phyloP scores from a whole-genome alignment of 352 stramenopile genomes.

The Phytophthora crassamura region DNA sequence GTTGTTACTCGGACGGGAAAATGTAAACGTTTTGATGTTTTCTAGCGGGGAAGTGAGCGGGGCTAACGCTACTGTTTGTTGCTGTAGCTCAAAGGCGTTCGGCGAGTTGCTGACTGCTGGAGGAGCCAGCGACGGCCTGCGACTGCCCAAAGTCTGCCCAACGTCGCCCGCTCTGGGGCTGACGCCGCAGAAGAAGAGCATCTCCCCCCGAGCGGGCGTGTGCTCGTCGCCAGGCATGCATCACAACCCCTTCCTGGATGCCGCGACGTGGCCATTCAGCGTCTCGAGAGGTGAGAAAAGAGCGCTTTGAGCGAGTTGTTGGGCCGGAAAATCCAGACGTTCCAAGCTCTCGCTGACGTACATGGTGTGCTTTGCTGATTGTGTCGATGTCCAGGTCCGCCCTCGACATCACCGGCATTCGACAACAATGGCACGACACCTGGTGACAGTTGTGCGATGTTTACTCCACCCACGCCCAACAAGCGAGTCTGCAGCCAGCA shows the following conservation, averaged over 20 bases:
- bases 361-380: conserved; percentile 14
- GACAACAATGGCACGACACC: conserved; percentile 34
- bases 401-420: conserved; percentile 30
- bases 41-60: background rate
- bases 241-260: conserved; percentile 36
- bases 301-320: conserved; percentile 12
- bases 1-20: conserved; percentile 74
- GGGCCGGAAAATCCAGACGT: conserved; percentile 31
- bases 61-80: conserved; percentile 22
- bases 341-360: conserved; percentile 24
- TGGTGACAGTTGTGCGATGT: conserved; percentile 29
- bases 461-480: conserved; percentile 46
- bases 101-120: conserved; percentile 42
- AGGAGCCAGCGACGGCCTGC: conserved; percentile 23
- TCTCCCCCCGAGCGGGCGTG: conserved; percentile 37
- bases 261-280: conserved; percentile 25
- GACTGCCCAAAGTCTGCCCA: conserved; percentile 28
- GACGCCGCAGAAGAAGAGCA: conserved; percentile 39
- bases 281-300: conserved; percentile 32
- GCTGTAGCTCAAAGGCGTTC: conserved; percentile 42
- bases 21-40: conserved; percentile 51
- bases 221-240: conserved; percentile 30
- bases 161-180: conserved; percentile 34
- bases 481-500: conserved; percentile 50
- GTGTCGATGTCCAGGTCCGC: conserved; percentile 32